A percentile compares a stretch with the other conserved stretches of the same genome.
These are phyloP conservation scores for Termitomyces sp. DNA, from an alignment of 768 basidiomycete genomes.

Conservation along the genomic window DNA sequence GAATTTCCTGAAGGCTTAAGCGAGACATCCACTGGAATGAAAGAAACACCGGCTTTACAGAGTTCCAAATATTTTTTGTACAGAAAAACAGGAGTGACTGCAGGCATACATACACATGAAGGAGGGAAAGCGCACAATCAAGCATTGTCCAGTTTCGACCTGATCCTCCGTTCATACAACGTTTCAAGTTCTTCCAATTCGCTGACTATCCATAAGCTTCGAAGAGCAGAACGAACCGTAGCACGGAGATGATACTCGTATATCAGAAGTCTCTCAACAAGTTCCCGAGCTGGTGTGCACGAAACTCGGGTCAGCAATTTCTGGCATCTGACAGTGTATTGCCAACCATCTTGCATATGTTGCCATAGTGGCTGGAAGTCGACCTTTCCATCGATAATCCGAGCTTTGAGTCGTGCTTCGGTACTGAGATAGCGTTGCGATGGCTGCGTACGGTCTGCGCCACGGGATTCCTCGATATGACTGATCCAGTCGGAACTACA, in stretches of 20 bases:
- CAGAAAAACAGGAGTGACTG: slow-evolving; percentile 3
- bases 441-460: slow-evolving; percentile 22
- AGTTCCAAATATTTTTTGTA: neutral
- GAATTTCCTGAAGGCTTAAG: slow-evolving; percentile 74
- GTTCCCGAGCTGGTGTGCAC: slow-evolving; percentile 44
- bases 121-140: slow-evolving; percentile 1
- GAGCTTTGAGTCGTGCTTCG: slow-evolving; percentile 61
- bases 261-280: slow-evolving; percentile 60
- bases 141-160: slow-evolving; percentile 11
- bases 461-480: slow-evolving; percentile 32
- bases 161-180: slow-evolving; percentile 57
- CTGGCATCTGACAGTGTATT: neutral
- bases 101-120: slow-evolving; percentile 6
- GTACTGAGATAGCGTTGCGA: slow-evolving; percentile 43
- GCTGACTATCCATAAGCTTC: slow-evolving; percentile 61
- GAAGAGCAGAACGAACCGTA: slow-evolving; percentile 59
- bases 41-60: neutral
- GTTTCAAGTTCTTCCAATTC: slow-evolving; percentile 59
- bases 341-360: slow-evolving; percentile 53
- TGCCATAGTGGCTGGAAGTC: slow-evolving; percentile 60
- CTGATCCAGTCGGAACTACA: slow-evolving; percentile 31
- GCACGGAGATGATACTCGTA: slow-evolving; percentile 55
- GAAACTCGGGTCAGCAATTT: neutral
- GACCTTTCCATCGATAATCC: slow-evolving; percentile 61
- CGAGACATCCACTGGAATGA: neutral